A percentile compares a stretch with the other conserved stretches of the same genome.
These are phyloP conservation scores for Scopulariopsis brevicaulis DNA, from an alignment of 2,329 filamentous ascomycete genomes.

Conservation along the genomic window DNA sequence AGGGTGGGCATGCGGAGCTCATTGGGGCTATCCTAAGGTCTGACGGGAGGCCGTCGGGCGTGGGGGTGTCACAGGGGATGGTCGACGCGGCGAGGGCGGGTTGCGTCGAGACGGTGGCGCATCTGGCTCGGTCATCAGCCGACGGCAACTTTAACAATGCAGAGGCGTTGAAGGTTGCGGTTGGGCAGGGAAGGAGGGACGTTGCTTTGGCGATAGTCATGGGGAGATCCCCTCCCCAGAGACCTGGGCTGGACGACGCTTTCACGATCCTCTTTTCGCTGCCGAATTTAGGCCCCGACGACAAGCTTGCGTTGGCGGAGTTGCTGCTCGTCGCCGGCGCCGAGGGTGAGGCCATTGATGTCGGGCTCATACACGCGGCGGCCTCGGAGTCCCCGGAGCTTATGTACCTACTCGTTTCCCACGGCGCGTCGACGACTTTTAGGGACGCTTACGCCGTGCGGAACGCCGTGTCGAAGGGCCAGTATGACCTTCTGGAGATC, in stretches of 20 bases:
- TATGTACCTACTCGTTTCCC: constrained; percentile 37
- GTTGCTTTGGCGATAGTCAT: constrained; percentile 43
- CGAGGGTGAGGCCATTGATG: constrained; percentile 34
- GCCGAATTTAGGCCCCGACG: constrained; percentile 30
- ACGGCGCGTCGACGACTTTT: constrained; percentile 43
- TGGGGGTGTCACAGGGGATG: constrained; percentile 36
- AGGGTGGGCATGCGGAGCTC: constrained; percentile 31
- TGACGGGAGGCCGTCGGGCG: constrained; percentile 29
- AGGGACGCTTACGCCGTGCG: constrained; percentile 37
- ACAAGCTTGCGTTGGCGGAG: constrained; percentile 41
- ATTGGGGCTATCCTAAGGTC: constrained; percentile 37
- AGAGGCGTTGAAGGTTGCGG: constrained; percentile 37
- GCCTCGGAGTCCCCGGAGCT: constrained; percentile 40
- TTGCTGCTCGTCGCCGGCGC: constrained; percentile 47
- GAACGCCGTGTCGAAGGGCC: constrained; percentile 32
- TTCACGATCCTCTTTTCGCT: constrained; percentile 35
- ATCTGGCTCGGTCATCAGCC: constrained; percentile 38
- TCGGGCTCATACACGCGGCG: constrained; percentile 35
- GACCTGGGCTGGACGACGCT: constrained; percentile 34
- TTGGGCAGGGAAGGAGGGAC: constrained; percentile 37
- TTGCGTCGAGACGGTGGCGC: constrained; percentile 36
- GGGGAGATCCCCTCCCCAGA: constrained; percentile 37
- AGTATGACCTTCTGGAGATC: constrained; percentile 32
- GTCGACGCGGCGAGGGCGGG: constrained; percentile 37
- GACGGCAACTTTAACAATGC: constrained; percentile 40